Base-by-base conservation (phyloP, 495 filamentous ascomycete genomes). In the Penicillium macrosclerotiorum region DNA sequence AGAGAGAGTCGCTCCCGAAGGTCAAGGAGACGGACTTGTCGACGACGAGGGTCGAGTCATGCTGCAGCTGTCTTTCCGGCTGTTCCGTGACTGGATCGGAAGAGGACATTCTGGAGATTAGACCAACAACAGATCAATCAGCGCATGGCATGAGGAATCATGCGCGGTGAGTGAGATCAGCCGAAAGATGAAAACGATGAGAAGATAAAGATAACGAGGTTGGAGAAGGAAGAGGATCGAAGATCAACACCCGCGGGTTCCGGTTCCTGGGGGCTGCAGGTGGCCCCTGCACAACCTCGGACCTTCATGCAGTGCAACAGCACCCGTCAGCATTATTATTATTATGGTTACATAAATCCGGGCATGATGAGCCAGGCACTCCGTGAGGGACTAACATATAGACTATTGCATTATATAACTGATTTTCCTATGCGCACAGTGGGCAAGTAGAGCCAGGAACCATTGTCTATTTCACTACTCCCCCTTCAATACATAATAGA, bases 1-100 rank as follows among this genome's bases (percentile, higher is more conserved):
- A 69, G 34, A 88, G 71, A 24, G 80, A 78, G 51, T 86, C 81
- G 1, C 76, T 79, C n/a, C 75, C 76, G 22, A 88, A 63, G 7
- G 79, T 84, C 45, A 88, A 61, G 2, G 79, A 80, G 12, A 82
- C 79, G 51, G 76, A 74, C 41, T 77, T 72, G 55, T 76, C 82
- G 25, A 84, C 74, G 17, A 69, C 62, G 40, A 85, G 60, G 7
- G 74, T 78, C 32, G 62, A 64, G 41, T 72, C 71, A 43, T 68
- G 53, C 47, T 51, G 41, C 45, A 65, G 42, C 53, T 47, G 51
- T 37, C 60, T 36, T 38, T 56, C 58, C 35, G 47, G 49, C 40
- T 53, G 57, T 24, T 59, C 58, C 25, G 54, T 30, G 35, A 51
- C 37, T 18, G 55, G 40, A 33, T 47, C 47, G 41, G 54, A 26